Base-by-base conservation (phyloP, 2,329 filamentous ascomycete genomes). In the Biscogniauxia sp. region DNA sequence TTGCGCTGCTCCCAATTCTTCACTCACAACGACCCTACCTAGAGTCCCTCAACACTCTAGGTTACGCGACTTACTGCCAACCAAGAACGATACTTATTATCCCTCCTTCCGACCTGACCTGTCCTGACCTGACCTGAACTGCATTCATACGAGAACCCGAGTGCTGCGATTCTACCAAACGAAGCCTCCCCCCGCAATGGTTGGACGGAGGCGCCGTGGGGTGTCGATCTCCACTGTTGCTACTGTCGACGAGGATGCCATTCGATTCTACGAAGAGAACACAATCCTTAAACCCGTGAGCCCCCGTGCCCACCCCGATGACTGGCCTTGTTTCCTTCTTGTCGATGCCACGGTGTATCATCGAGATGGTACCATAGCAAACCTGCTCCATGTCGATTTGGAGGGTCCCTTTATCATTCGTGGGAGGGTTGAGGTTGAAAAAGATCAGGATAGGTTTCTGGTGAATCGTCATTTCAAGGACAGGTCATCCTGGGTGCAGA, bases 261-360 rank as follows among this genome's bases (percentile, higher is more conserved):
- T 69, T 50, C 65, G 61, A 41, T 77, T 74, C 61, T 62, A 68
- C 23, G 71, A 69, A 32, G 78, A 80, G 60, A 62, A 64, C 4
- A 63, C 69, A 1, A 60, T 81, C 1, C 70, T 82, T 8, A 78
- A 77, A 59, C 70, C 75, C 0, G 64, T 67, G 26, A 49, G 67
- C 57, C 55, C 75, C 45, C 66, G 77, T 50, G 61, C 73, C 13
- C 72, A 79, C 57, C 71, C 76, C 13, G 78, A 85, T 66, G 75
- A 85, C 17, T 89, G 85, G 80, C 84, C 87, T 3, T 81, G 81
- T 54, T 90, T 89, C 69, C 77, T 84, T 5, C 78, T 92, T 51
- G 78, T 72, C 55, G 81, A 90, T 69, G 88, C 83, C 45, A 79
- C 83, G 19, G 80, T 91, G n/a, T 81, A 84, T 63, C 75, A 77